Evolutionary conservation across 768 basidiomycete species (phyloP).

Genomic region (Lentinula edodes): DNA sequence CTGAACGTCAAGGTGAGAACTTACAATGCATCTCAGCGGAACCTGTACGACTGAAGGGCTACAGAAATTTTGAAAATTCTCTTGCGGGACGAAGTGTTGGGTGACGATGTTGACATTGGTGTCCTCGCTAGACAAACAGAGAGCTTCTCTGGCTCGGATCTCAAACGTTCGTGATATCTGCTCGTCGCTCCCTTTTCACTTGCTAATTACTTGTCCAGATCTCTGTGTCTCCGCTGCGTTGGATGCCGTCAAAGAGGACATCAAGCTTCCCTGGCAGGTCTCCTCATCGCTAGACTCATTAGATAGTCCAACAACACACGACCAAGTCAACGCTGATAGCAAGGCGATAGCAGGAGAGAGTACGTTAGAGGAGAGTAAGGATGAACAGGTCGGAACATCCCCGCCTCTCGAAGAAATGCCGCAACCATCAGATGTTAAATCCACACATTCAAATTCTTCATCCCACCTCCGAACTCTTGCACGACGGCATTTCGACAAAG

Average conservation of each 20-base stretch:
- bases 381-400: neutral
- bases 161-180: constrained; percentile 66
- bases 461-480: constrained; percentile 11
- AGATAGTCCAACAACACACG: neutral
- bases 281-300: constrained; percentile 7
- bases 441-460: neutral
- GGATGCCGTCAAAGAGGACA: constrained; percentile 83
- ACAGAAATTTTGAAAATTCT: constrained; percentile 85
- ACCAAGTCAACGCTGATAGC: neutral
- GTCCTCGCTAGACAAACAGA: constrained; percentile 68
- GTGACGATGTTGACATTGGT: constrained; percentile 55
- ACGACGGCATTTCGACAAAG: constrained; percentile 69
- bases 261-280: constrained; percentile 72
- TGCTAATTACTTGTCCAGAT: constrained; percentile 41
- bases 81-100: constrained; percentile 73
- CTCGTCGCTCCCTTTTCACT: constrained; percentile 1
- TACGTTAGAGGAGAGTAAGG: neutral
- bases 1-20: constrained; percentile 72
- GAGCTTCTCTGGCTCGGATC: constrained; percentile 88
- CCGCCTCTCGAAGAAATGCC: neutral
- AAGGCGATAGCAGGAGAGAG: neutral
- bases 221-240: constrained; percentile 90
- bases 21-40: constrained; percentile 56
- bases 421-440: neutral
- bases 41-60: constrained; percentile 6